Base-by-base conservation (phyloP, 176 grass and related monocot genomes). In the Oryza meridionalis region DNA sequence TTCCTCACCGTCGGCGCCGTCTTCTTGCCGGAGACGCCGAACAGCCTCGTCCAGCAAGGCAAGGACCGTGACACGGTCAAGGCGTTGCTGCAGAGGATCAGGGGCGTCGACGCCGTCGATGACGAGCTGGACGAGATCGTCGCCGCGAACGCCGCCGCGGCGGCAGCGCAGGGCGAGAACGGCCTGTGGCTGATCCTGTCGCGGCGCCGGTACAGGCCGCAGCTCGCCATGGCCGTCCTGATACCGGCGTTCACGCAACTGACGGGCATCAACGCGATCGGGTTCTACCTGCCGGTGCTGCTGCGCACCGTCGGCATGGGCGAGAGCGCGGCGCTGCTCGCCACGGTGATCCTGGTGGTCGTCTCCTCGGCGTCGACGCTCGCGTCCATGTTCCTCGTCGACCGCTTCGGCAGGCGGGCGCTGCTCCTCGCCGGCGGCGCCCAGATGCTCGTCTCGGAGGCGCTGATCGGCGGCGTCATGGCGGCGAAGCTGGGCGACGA, bases 1-100 rank as follows among this genome's bases (percentile, higher is more conserved):
- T 9, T 94, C 14, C 70, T 92, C 77, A 72, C 72, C 16, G 22
- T 90, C 46, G 90, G 90, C 4, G 69, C 89, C 67, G 7, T 92
- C 40, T 84, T 91, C 8, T 7, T 94, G 8, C 87, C 92, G 3
- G 89, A 91, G 33, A 90, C 84, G 8, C 92, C 86, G 0, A 91
- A 83, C 77, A 91, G 77, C 76, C 86, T 94, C 9, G 61, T 91
- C 49, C 92, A 91, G 7, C 81, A 10, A 9, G 87, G 81, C 7
- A 72, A 38, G 1, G 85, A 85, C 63, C 38, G 0, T 1, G 63
- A 11, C 42, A 74, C 12, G n/a, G 89, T 80, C 0, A 81, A 61
- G 7, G 66, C 79, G 1, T 19, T 89, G 49, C 83, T 94, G 13
- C 84, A 72, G 46, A 91, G 62, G 31, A 87, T 89, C 5, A 64